Base-by-base conservation (phyloP, 2,329 filamentous ascomycete species). In the Knoxdaviesia capensis region DNA sequence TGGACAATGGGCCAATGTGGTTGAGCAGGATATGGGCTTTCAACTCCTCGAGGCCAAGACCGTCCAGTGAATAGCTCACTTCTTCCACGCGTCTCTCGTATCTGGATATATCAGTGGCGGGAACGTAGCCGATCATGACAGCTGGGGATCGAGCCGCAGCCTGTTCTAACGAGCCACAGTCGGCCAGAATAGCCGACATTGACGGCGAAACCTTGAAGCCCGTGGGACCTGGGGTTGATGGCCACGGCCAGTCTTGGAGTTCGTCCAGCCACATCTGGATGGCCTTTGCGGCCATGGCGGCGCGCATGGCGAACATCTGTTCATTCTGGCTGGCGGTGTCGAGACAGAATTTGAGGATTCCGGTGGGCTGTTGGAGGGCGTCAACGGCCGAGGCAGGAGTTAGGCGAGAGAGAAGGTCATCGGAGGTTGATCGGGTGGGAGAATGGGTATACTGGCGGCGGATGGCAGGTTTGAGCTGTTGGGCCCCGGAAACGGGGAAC, bases 21-120 rank as follows among this genome's bases (percentile, higher is more conserved):
- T 82, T 82, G 57, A 80, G 77, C 47, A 94, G 63, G 49, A 94
- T 81, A 53, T 88, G 82, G 38, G 71, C 74, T 62, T 98, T 96
- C 54, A 98, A 77, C 48, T 92, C 85, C 52, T 96, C 83, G 35
- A 92, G 65, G 42, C 82, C 73, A 41, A 90, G 63, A 35, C 71
- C 68, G 43, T 81, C 73, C 61, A 90, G 63, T 44, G 77, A 75
- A 38, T 68, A 64, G 9, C 65, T 68, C 45, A 96, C 92, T 48
- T 81, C 72, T 42, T 82, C 77, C 8, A 92, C 65, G 35, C 87
- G 74, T 44, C 58, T 61, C 51, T 90, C 81, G 56, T 90, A 87
- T 40, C 63, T 61, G 39, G 68, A 59, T 2, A 92, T 74, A 34
- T 80, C 67, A 10, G 64, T 57, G 3, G 69, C 68, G 1, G 72